Base-by-base conservation (phyloP, 805 yeast genomes). In the Tanozyma kutaoensis region DNA sequence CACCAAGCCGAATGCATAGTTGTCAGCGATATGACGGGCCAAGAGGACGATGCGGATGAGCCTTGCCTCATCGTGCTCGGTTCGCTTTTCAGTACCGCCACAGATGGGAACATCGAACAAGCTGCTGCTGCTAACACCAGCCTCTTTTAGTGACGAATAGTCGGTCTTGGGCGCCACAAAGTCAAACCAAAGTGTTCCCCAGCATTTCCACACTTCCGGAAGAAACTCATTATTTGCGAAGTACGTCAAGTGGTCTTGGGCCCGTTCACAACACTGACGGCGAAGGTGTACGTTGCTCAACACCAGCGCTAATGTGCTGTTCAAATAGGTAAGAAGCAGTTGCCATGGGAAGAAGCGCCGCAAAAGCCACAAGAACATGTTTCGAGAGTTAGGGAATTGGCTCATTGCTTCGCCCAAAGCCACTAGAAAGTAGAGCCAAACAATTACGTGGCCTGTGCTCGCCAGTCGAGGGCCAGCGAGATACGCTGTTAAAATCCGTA, bases 151-250 rank as follows among this genome's bases (percentile, higher is more conserved):
- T 25, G 57, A 65, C 22, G 51, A 51, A 36, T 64, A 67, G 36
- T 72, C 79, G 4, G 54, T 57, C 41, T 76, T 78, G 24, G 60
- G 45, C 11, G 55, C 42, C 22, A 79, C 55, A 15, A 55, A 53
- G 47, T 79, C 86, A 50, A 69, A 80, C 88, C 91, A 79, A 23
- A 80, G 45, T 0, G 84, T 68, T 2, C 93, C 93, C 84, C 88
- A 78, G 41, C 85, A 73, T 43, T 74, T 75, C 86, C 86, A 79
- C 13, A 74, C 77, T 48, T 80, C 93, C 23, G 79, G 72, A 26
- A 79, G 52, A 24, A 58, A 66, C 44, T 78, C 88, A 43, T 69
- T 63, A 26, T 66, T 58, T 35, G 70, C 62, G 38, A 71, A 73
- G 36, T 64, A 46, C 4, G 59, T 54, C n/a, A 76, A 35, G 23